Evolutionary conservation across 768 basidiomycete genomes (phyloP).

Genomic region (Lactifluus hygrophoroides): DNA sequence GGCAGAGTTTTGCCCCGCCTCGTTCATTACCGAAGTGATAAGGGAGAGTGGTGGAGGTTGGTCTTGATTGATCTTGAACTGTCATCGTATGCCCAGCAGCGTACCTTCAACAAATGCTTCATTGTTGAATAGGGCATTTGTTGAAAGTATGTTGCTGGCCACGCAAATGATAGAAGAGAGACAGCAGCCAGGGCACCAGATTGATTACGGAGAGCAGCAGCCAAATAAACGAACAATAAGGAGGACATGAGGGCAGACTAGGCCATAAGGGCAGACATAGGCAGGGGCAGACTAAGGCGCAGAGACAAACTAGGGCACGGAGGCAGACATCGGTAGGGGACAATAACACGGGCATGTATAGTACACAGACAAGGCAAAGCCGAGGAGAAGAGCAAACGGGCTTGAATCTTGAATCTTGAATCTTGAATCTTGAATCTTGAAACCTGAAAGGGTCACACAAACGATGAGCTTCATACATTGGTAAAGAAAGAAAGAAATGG

Average conservation of each 20-base stretch:
- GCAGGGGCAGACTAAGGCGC: too few relatives aligned
- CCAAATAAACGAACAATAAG: not conserved
- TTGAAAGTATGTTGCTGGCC: too few relatives aligned
- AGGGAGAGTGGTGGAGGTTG: too few relatives aligned
- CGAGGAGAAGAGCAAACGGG: not conserved
- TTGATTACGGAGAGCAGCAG: not conserved
- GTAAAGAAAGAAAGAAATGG: not conserved
- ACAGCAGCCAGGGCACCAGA: not conserved
- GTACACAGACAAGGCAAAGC: not conserved
- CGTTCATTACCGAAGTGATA: too few relatives aligned
- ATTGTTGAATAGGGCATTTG: too few relatives aligned
- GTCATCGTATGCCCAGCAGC: too few relatives aligned
- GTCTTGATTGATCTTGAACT: too few relatives aligned
- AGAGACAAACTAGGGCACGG: not conserved
- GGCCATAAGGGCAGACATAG: too few relatives aligned
- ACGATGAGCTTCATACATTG: not conserved
- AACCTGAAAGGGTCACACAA: not conserved
- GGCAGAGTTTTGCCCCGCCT: too few relatives aligned
- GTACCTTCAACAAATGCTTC: too few relatives aligned
- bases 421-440: not conserved
- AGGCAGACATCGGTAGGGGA: not conserved
- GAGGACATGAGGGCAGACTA: too few relatives aligned
- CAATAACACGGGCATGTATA: not conserved
- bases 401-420: constrained; percentile 7
- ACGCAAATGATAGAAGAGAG: not conserved